These are phyloP conservation scores for Sporobolomyces roseus DNA, from an alignment of 768 basidiomycete genomes.

Conservation along the genomic window DNA sequence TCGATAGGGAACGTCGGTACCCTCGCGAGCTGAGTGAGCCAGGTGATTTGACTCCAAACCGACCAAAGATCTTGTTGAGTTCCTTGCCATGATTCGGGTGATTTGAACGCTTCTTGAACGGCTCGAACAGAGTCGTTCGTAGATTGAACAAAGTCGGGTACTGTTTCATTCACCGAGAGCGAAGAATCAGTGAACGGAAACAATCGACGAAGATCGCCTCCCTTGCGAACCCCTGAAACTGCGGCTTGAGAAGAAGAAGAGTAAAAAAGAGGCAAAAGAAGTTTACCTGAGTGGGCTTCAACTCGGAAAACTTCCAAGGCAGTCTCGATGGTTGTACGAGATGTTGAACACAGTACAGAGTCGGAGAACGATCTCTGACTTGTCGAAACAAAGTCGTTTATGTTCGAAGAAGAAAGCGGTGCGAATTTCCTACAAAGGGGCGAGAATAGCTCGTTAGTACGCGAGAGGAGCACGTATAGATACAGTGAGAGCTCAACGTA, in stretches of 20 bases:
- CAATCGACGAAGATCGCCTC: too few species aligned
- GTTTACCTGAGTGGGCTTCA: constrained; percentile 5
- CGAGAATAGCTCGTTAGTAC: not conserved
- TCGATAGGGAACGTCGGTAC: constrained; percentile 28
- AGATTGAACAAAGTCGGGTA: not conserved
- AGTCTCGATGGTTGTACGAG: not conserved
- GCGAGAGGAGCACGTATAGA: not conserved
- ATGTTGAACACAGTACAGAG: constrained; percentile 1
- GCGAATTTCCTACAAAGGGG: too few species aligned
- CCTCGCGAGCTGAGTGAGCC: constrained; percentile 3
- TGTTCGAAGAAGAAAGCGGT: too few species aligned
- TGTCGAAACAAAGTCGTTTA: too few species aligned
- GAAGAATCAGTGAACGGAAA: too few species aligned
- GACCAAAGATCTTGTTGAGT: constrained; percentile 12
- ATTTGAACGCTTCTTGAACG: constrained; percentile 10
- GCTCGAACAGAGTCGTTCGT: constrained; percentile 2
- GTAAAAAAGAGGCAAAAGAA: not conserved
- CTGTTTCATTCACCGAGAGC: too few species aligned
- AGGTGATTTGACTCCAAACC: constrained; percentile 9
- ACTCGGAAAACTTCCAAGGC: constrained; percentile 2
- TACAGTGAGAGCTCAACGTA: not conserved
- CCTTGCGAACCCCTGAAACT: too few species aligned
- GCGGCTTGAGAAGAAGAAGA: not conserved
- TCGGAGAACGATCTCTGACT: constrained; percentile 2
- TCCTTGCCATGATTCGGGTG: not conserved